Percentiles rank a stretch among this genome's conserved stretches.
Evolutionary conservation across 164 flowering plant genomes (phyloP).

Genomic region (Malania oleifera): DNA sequence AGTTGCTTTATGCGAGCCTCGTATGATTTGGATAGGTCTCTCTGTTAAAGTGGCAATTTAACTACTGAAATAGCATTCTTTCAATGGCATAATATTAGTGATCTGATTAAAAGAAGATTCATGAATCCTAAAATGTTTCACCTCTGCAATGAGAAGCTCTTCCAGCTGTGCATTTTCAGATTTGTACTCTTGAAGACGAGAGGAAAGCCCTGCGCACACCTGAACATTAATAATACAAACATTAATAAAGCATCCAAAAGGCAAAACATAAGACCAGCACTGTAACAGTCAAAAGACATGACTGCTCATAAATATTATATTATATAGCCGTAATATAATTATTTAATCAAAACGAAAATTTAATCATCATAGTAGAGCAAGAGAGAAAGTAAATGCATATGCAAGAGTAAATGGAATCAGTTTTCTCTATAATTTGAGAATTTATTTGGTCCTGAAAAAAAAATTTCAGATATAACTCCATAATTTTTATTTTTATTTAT

Average conservation of each 20-base stretch:
- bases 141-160: slow-evolving; percentile 93
- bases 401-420: too few relatives aligned
- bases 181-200: slow-evolving; percentile 97
- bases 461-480: too few relatives aligned
- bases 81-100: neutral
- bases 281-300: neutral
- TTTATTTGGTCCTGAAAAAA: too few relatives aligned
- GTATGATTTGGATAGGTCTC: slow-evolving; percentile 73
- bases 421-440: too few relatives aligned
- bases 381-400: too few relatives aligned
- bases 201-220: slow-evolving; percentile 98
- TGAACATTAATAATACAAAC: slow-evolving; percentile 18
- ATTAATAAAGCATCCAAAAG: slow-evolving; percentile 4
- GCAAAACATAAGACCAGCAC: neutral
- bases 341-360: too few relatives aligned
- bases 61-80: neutral
- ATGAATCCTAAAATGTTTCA: slow-evolving; percentile 19
- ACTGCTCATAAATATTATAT: neutral
- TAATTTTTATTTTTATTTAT: too few relatives aligned
- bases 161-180: slow-evolving; percentile 97
- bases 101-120: neutral
- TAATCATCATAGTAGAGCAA: too few relatives aligned
- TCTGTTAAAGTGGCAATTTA: slow-evolving; percentile 38
- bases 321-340: too few relatives aligned
- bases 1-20: slow-evolving; percentile 77